Base-by-base conservation (phyloP, 2,329 filamentous ascomycete genomes). In the Huntiella moniliformis region DNA sequence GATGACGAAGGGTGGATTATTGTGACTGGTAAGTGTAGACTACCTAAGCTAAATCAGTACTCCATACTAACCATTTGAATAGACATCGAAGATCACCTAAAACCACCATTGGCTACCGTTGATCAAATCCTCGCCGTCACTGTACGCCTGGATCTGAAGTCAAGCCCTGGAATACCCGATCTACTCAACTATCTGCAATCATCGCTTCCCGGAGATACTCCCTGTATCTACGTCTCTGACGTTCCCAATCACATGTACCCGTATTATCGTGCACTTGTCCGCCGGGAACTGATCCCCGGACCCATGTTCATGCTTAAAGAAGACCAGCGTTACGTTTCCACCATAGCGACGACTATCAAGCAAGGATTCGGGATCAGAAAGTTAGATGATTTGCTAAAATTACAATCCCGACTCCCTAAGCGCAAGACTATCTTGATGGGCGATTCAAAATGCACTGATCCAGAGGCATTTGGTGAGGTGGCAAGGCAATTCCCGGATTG, bases 221-320 rank as follows among this genome's bases (percentile, higher is more conserved):
- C 83, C 71, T 94, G 93, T 66, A 28, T 28, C 22, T 96, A 96
- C 61, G 72, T 96, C 40, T 92, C 84, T 0, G 87, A 88, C 0
- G 93, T 86, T 0, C 88, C 88, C 0, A 95, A 95, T 66, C 94
- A 92, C 54, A 72, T 96, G 7, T 95, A 95, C 57, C 81, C 83
- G 0, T 28, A 28, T 8, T 28, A 28, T 28, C 22, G 22, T 28
- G 22, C 6, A 28, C 7, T 28, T 28, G 22, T 28, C 22, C 22
- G 22, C 22, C 22, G 22, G 7, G 22, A 28, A 7, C 22, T 28
- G 4, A 28, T 28, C 22, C 22, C 22, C 10, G 22, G 22, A 6
- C 22, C 15, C 34, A 36, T 36, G 2, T n/a, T 36, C 34, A n/a
- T 36, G 34, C 12, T n/a, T 10, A 7, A 36, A 36, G 12, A 15